Percentiles rank a stretch among this genome's conserved stretches.
These are phyloP conservation scores for Sordaria brevicollis DNA, from an alignment of 495 filamentous ascomycete species.

Conservation along the genomic window DNA sequence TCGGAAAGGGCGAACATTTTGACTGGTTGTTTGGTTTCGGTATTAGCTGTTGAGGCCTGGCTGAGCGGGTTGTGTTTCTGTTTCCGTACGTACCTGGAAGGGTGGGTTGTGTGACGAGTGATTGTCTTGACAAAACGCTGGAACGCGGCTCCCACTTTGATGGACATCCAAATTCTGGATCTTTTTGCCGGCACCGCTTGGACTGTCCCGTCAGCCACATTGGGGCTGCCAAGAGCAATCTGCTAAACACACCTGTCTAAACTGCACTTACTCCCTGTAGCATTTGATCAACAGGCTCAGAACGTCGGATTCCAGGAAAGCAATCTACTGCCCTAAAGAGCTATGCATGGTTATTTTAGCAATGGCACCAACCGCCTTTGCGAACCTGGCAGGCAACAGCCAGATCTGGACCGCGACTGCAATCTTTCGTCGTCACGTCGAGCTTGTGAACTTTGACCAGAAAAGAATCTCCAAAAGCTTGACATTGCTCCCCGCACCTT, in stretches of 20 bases:
- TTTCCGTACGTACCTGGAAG: neutral
- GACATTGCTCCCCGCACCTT: neutral
- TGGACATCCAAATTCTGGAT: neutral
- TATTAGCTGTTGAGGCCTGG: neutral
- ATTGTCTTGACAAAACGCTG: neutral
- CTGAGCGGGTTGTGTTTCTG: neutral
- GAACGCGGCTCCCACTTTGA: neutral
- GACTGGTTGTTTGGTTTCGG: constrained; percentile 2
- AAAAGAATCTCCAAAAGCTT: neutral
- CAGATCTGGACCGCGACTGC: neutral
- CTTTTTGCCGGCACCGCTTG: neutral
- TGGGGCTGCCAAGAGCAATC: neutral
- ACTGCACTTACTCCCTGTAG: neutral
- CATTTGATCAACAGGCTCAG: neutral
- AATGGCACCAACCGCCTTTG: neutral
- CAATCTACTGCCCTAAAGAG: neutral
- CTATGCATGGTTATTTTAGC: neutral
- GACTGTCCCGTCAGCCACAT: neutral
- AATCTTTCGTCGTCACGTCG: neutral
- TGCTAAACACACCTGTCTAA: neutral
- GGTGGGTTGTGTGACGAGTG: neutral
- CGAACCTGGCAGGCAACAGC: neutral
- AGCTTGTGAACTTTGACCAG: neutral
- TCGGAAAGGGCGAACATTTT: constrained; percentile 86
- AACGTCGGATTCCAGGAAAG: rapidly evolving